Evolutionary conservation across 371 early-diverging fungal species (phyloP).

Genomic region (Pancytospora epiphaga): DNA sequence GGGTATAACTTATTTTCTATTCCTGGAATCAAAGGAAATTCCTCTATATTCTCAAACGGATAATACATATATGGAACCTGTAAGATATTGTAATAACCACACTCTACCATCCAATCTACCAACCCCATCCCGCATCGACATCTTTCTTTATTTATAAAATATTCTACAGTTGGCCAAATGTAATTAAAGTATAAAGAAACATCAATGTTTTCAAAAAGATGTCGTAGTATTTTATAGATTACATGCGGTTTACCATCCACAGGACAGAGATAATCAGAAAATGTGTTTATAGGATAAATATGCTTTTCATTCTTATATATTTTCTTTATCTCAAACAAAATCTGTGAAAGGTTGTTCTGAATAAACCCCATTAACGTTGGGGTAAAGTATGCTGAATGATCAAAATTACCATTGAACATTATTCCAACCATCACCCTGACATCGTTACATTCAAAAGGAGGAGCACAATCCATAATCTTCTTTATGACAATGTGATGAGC

Average conservation of each 20-base stretch:
- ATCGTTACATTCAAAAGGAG: slow-evolving; percentile 1
- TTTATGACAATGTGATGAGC: background rate
- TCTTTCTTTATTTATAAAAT: slow-evolving; percentile 19
- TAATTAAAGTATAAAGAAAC: slow-evolving; percentile 20
- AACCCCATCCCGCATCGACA: slow-evolving; percentile 21
- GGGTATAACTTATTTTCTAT: background rate
- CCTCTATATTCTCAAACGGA: slow-evolving; percentile 20
- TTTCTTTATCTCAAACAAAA: slow-evolving; percentile 31
- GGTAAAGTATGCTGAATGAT: background rate
- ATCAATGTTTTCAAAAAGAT: slow-evolving; percentile 12
- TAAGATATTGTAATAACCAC: background rate
- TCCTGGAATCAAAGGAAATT: slow-evolving; percentile 1
- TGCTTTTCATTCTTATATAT: slow-evolving; percentile 11
- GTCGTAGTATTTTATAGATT: slow-evolving; percentile 29
- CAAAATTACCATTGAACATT: slow-evolving; percentile 24
- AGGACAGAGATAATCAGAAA: background rate
- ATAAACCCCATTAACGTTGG: slow-evolving; percentile 4
- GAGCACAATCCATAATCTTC: background rate
- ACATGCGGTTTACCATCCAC: background rate
- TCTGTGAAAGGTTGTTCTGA: slow-evolving; percentile 8
- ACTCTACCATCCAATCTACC: slow-evolving; percentile 17
- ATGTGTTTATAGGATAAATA: background rate
- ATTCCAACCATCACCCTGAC: slow-evolving; percentile 25
- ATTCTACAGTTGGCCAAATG: slow-evolving; percentile 32
- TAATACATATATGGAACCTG: slow-evolving; percentile 2